phyloP scores from a whole-genome alignment of 2,329 filamentous ascomycete species.

The Aspergillus hiratsukae region DNA sequence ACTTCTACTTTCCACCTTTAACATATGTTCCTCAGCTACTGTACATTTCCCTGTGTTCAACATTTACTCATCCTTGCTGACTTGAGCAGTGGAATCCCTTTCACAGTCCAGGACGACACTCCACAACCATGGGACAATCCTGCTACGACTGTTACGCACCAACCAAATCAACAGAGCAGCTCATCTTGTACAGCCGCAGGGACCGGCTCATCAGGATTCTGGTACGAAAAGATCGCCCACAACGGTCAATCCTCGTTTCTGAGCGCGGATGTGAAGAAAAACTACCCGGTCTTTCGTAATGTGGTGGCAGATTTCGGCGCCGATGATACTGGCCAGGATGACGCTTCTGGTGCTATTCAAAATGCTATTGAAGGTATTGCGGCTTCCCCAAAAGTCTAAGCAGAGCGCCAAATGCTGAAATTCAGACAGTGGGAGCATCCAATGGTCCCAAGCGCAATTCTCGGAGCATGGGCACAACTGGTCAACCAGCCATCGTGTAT shows the following conservation, averaged over 20 bases:
- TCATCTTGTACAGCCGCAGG: constrained; percentile 4
- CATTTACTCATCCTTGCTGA: not conserved
- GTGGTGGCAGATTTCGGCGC: constrained; percentile 32
- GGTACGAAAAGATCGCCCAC: constrained; percentile 28
- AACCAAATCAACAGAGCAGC: not conserved
- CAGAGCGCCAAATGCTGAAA: not conserved
- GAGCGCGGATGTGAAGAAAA: constrained; percentile 18
- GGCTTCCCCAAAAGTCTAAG: not conserved
- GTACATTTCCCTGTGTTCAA: not conserved
- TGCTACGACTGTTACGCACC: constrained; percentile 8
- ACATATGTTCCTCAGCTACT: not conserved
- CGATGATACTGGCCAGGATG: constrained; percentile 28
- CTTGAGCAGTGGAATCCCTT: constrained; percentile 17
- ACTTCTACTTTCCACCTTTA: not conserved
- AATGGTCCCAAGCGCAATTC: constrained; percentile 22
- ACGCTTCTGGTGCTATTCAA: constrained; percentile 27
- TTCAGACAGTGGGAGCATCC: constrained; percentile 17
- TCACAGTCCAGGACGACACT: constrained; percentile 13
- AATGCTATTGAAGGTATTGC: constrained; percentile 25
- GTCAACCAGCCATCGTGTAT: constrained; percentile 28
- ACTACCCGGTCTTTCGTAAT: constrained; percentile 34
- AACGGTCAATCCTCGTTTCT: constrained; percentile 27
- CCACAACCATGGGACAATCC: constrained; percentile 15
- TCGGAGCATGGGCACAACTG: constrained; percentile 26
- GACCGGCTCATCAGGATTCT: constrained; percentile 13